phyloP scores from a whole-genome alignment of 345 rosid species.

The Adansonia digitata region DNA sequence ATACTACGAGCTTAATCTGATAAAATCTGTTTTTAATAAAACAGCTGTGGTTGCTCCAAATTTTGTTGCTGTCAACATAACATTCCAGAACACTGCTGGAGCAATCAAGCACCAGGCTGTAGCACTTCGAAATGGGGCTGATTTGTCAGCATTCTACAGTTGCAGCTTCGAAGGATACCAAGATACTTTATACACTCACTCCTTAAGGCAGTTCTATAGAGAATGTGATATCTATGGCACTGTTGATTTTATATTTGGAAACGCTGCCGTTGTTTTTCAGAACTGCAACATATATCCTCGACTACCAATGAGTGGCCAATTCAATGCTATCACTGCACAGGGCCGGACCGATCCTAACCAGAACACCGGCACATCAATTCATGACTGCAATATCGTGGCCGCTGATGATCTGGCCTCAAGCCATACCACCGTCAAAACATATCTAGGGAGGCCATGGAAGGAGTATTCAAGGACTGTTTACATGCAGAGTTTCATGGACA shows the following conservation, averaged over 20 bases:
- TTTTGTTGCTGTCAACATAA: constrained; percentile 7
- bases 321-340: constrained; percentile 26
- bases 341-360: constrained; percentile 15
- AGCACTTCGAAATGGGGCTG: constrained; percentile 18
- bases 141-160: constrained; percentile 19
- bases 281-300: constrained; percentile 16
- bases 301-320: neutral
- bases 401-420: constrained; percentile 10
- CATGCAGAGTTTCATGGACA: constrained; percentile 10
- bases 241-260: constrained; percentile 31
- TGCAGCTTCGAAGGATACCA: constrained; percentile 28
- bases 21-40: neutral
- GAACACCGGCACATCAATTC: constrained; percentile 20
- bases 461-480: constrained; percentile 6
- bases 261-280: constrained; percentile 23
- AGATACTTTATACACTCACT: constrained; percentile 13
- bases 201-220: constrained; percentile 26
- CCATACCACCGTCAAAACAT: neutral
- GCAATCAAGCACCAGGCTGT: constrained; percentile 23
- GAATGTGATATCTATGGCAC: constrained; percentile 29
- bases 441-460: constrained; percentile 29
- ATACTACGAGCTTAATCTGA: neutral
- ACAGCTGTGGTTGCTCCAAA: neutral
- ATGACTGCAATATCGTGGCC: constrained; percentile 16
- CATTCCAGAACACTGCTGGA: constrained; percentile 29